phyloP scores from a whole-genome alignment of 306 rosid species.

The Spatholobus suberectus region DNA sequence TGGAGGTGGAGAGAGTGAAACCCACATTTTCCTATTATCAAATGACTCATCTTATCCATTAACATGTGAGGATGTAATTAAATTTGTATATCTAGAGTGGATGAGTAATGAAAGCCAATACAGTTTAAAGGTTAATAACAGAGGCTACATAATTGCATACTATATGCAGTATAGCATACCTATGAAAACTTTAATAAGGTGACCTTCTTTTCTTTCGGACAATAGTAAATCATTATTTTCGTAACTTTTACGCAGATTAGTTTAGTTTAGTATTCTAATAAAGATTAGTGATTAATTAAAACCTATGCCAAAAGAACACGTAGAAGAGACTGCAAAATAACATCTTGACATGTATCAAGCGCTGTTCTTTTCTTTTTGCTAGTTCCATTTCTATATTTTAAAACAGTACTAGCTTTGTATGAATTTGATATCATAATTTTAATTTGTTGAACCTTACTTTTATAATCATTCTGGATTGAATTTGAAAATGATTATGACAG shows the following conservation, averaged over 20 bases:
- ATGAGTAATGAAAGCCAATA: background rate
- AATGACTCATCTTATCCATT: no score
- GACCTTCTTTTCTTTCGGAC: conserved; percentile 15
- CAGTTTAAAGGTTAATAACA: background rate
- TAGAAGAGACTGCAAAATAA: background rate
- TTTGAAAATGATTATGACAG: conserved; percentile 10
- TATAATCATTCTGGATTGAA: background rate
- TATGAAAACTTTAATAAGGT: conserved; percentile 6
- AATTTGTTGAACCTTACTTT: background rate
- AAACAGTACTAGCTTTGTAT: background rate
- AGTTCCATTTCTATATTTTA: background rate
- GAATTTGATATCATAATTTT: background rate
- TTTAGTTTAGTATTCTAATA: background rate
- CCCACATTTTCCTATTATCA: no score
- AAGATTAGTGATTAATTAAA: conserved; percentile 11
- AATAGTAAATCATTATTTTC: conserved; percentile 20
- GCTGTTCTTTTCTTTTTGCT: background rate
- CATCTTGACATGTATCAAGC: conserved; percentile 10
- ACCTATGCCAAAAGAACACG: conserved; percentile 7
- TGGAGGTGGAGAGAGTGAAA: no score
- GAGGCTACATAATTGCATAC: conserved; percentile 6
- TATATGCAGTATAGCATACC: conserved; percentile 3
- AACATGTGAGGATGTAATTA: no score
- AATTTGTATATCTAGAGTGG: background rate
- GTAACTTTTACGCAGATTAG: background rate